Percentiles rank a stretch among this genome's conserved stretches.
These are phyloP conservation scores for Onygenales sp. DNA, from an alignment of 2,329 filamentous ascomycete genomes.

Conservation along the genomic window DNA sequence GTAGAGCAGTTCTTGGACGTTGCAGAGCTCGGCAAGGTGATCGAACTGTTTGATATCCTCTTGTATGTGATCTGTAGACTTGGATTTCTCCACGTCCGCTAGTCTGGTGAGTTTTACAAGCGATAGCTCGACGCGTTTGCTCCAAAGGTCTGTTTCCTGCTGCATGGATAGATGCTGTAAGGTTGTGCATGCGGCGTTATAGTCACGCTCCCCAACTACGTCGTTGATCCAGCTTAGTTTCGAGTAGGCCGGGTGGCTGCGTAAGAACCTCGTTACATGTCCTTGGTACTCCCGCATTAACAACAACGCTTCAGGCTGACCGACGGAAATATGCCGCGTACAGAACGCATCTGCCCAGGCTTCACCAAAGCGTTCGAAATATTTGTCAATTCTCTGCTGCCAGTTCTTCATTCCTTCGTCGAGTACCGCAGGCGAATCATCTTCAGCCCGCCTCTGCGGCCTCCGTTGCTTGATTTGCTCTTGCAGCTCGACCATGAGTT, in stretches of 20 bases:
- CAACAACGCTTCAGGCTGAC: constrained; percentile 59
- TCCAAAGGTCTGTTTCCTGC: constrained; percentile 75
- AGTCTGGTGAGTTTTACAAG: constrained; percentile 74
- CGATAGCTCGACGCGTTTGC: constrained; percentile 85
- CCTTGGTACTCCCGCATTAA: constrained; percentile 59
- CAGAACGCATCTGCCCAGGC: constrained; percentile 62
- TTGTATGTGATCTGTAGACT: constrained; percentile 29
- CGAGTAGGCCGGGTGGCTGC: constrained; percentile 59
- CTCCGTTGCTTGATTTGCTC: constrained; percentile 24
- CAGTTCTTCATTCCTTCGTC: constrained; percentile 20
- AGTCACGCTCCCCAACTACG: constrained; percentile 65
- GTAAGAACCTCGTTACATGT: constrained; percentile 69
- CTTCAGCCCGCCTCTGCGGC: constrained; percentile 8
- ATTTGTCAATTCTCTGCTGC: constrained; percentile 29
- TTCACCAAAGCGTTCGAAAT: constrained; percentile 43
- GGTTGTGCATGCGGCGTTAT: constrained; percentile 60
- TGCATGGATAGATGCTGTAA: constrained; percentile 60
- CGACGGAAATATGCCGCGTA: constrained; percentile 60
- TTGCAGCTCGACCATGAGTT: constrained; percentile 35
- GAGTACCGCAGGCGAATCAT: constrained; percentile 9
- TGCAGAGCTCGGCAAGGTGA: constrained; percentile 57
- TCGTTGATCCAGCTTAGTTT: constrained; percentile 95
- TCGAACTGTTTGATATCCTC: constrained; percentile 46
- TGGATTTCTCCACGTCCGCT: constrained; percentile 44
- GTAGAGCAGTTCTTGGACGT: constrained; percentile 71